Conservation (phyloP, 768 basidiomycete species). For the Clitopilus passeckerianus region DNA sequence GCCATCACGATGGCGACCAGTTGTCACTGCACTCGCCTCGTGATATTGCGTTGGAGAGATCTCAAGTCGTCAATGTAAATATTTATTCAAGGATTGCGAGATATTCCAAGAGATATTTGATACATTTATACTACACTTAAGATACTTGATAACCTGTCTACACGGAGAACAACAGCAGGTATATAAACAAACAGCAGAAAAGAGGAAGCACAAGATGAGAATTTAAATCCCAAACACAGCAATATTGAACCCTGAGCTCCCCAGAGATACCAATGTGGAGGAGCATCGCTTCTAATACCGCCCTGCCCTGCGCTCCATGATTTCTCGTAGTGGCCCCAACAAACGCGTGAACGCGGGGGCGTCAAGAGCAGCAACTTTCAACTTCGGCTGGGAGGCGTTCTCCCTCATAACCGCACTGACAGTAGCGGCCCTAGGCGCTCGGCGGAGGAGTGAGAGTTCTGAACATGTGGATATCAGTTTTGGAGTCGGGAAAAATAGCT, state of each 20-base stretch:
- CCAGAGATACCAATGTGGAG: neutral
- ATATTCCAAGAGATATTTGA: neutral
- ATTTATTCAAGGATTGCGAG: neutral
- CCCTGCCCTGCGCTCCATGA: slow-evolving; percentile 89
- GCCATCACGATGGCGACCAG: neutral
- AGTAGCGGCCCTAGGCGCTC: slow-evolving; percentile 92
- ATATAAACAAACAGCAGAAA: neutral
- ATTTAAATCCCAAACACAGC: neutral
- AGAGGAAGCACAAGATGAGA: neutral
- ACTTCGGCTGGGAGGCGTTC: slow-evolving; percentile 49
- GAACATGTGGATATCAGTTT: slow-evolving; percentile 4
- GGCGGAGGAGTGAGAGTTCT: slow-evolving; percentile 90
- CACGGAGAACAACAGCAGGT: neutral
- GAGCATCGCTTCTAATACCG: slow-evolving; percentile 30
- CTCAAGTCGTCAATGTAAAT: neutral
- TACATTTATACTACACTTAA: neutral
- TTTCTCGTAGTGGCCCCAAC: slow-evolving; percentile 86
- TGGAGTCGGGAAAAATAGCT: neutral
- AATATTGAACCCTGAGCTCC: neutral
- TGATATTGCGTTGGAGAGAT: neutral
- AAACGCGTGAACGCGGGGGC: slow-evolving; percentile 91
- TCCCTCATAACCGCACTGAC: slow-evolving; percentile 71
- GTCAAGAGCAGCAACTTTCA: slow-evolving; percentile 92
- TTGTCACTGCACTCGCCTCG: neutral
- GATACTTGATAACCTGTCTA: neutral